Conservation (phyloP, 2,329 filamentous ascomycete species). For the Aspergillus intermedius region DNA sequence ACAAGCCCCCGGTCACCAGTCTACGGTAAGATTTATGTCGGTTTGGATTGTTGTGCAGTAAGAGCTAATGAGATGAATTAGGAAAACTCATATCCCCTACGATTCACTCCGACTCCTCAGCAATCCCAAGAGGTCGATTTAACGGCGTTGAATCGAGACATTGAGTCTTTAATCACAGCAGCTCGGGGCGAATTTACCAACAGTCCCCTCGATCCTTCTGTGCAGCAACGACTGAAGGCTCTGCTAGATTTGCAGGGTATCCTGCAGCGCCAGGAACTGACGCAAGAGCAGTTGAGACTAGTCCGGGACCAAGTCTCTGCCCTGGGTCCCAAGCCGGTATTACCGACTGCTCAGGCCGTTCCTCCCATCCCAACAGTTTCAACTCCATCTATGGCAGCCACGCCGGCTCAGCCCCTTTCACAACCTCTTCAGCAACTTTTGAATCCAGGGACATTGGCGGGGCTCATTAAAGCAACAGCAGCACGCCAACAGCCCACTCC, state of each 20-base stretch:
- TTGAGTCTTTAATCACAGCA: constrained; percentile 68
- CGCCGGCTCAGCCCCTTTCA: constrained; percentile 29
- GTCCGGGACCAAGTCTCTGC: constrained; percentile 80
- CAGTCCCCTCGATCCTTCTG: constrained; percentile 67
- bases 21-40: constrained; percentile 13
- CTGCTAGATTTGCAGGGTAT: constrained; percentile 78
- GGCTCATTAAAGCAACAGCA: constrained; percentile 40
- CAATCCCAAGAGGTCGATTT: constrained; percentile 44
- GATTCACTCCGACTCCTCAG: constrained; percentile 23
- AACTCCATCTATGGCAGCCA: constrained; percentile 40
- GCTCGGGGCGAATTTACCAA: constrained; percentile 68
- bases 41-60: background rate
- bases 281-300: constrained; percentile 72
- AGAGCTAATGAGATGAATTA: constrained; percentile 1
- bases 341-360: constrained; percentile 11
- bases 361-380: constrained; percentile 14
- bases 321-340: constrained; percentile 48
- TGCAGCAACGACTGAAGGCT: constrained; percentile 74
- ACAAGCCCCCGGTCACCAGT: constrained; percentile 18
- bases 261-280: constrained; percentile 69
- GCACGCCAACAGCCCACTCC: constrained; percentile 34
- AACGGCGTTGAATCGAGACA: constrained; percentile 73
- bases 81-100: constrained; percentile 8
- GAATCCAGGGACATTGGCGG: constrained; percentile 39
- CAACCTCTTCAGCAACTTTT: constrained; percentile 33